These are phyloP conservation scores for Pythium oligandrum DNA, from an alignment of 352 stramenopile species.

Conservation along the genomic window DNA sequence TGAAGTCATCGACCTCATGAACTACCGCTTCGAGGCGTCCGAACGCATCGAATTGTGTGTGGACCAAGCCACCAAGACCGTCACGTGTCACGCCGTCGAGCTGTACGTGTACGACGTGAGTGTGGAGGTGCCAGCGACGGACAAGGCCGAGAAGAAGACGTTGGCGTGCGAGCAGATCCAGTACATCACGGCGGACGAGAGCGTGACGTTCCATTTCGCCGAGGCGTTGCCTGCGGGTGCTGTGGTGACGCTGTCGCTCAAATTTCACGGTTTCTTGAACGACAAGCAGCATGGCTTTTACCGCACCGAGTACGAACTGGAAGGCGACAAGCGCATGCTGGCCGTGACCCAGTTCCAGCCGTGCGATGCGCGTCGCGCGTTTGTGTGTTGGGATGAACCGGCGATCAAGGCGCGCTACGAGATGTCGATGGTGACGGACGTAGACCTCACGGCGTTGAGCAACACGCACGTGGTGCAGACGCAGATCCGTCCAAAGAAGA, in stretches of 20 bases:
- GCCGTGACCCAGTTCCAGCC: conserved; percentile 85
- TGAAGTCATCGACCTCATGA: conserved; percentile 69
- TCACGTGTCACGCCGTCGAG: conserved; percentile 95
- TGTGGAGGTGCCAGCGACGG: conserved; percentile 31
- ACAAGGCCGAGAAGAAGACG: conserved; percentile 21
- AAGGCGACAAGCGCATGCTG: conserved; percentile 91
- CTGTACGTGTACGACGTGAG: conserved; percentile 80
- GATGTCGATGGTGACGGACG: conserved; percentile 91
- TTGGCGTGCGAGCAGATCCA: conserved; percentile 43
- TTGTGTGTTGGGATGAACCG: conserved; percentile 98
- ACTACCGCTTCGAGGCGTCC: conserved; percentile 72
- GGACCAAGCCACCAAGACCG: conserved; percentile 49
- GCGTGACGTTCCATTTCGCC: conserved; percentile 53
- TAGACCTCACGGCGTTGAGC: conserved; percentile 88
- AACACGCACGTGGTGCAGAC: conserved; percentile 95
- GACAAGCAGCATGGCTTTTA: conserved; percentile 97
- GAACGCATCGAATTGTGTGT: conserved; percentile 53
- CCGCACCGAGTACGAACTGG: conserved; percentile 89
- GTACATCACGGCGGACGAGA: conserved; percentile 46
- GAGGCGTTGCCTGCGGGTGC: conserved; percentile 29
- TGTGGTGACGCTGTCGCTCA: conserved; percentile 33
- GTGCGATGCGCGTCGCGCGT: conserved; percentile 89
- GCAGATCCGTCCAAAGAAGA: conserved; percentile 48
- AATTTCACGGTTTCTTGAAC: conserved; percentile 76
- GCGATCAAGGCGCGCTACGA: conserved; percentile 94